Conservation (phyloP, 495 filamentous ascomycete species). For the Ascobolus immersus region DNA sequence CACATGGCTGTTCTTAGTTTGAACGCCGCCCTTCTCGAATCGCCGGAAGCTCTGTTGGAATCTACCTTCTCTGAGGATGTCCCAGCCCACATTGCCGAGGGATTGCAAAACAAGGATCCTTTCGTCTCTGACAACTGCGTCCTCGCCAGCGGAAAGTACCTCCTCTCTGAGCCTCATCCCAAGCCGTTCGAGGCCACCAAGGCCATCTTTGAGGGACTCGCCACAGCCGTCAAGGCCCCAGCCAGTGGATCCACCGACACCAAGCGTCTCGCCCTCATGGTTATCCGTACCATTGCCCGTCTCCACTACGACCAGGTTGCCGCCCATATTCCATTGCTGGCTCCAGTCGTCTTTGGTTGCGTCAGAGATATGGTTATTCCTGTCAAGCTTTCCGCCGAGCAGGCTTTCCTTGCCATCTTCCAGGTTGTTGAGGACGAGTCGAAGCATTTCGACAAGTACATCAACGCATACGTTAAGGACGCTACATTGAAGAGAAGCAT, state of each 20-base stretch:
- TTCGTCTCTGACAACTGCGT: slow-evolving; percentile 75
- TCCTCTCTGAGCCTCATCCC: slow-evolving; percentile 32
- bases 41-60: slow-evolving; percentile 38
- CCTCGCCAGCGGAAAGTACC: slow-evolving; percentile 82
- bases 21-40: slow-evolving; percentile 66
- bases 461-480: slow-evolving; percentile 33
- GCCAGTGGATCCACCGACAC: slow-evolving; percentile 50
- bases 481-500: slow-evolving; percentile 53
- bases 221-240: slow-evolving; percentile 39
- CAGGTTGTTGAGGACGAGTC: slow-evolving; percentile 63
- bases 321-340: slow-evolving; percentile 53
- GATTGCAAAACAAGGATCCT: slow-evolving; percentile 50
- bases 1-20: slow-evolving; percentile 63
- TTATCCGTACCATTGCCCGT: slow-evolving; percentile 61
- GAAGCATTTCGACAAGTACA: slow-evolving; percentile 77
- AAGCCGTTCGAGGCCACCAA: slow-evolving; percentile 48
- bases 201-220: slow-evolving; percentile 49
- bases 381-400: slow-evolving; percentile 83
- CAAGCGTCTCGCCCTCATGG: slow-evolving; percentile 66
- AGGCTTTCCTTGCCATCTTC: slow-evolving; percentile 86
- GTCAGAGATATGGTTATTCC: slow-evolving; percentile 90
- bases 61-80: slow-evolving; percentile 41
- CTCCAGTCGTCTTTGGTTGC: slow-evolving; percentile 61
- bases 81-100: slow-evolving; percentile 49
- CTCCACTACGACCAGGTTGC: slow-evolving; percentile 49